phyloP scores from a whole-genome alignment of 768 basidiomycete species.

The Collybiopsis luxurians region DNA sequence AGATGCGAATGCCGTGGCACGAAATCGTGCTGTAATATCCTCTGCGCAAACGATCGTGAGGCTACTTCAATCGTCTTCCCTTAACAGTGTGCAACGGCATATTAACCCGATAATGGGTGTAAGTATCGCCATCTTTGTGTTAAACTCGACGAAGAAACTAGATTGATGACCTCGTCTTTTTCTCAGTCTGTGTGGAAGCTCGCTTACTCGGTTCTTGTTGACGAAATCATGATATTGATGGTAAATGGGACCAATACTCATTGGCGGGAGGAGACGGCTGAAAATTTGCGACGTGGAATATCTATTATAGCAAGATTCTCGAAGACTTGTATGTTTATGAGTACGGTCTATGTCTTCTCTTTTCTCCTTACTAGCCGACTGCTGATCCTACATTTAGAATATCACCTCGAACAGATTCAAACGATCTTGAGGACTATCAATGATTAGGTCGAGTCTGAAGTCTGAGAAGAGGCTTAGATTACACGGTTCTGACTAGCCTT shows the following conservation, averaged over 20 bases:
- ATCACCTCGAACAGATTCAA: no score
- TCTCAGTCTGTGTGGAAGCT: not conserved
- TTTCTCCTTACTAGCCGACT: no score
- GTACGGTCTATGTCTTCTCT: not conserved
- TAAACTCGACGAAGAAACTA: not conserved
- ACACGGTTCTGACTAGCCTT: no score
- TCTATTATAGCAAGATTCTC: not conserved
- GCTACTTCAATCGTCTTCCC: not conserved
- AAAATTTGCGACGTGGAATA: not conserved
- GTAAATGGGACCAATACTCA: not conserved
- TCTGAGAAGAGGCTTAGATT: no score
- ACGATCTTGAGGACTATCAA: no score
- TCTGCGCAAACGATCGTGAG: not conserved
- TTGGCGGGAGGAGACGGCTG: not conserved
- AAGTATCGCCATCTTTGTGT: not conserved
- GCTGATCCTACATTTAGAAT: no score
- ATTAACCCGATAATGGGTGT: conserved; percentile 1
- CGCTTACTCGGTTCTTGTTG: not conserved
- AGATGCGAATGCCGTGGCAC: not conserved
- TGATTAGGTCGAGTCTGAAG: no score
- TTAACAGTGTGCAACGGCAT: not conserved
- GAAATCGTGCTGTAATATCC: not conserved
- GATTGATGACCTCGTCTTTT: not conserved
- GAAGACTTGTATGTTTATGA: not conserved
- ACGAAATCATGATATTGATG: not conserved